phyloP scores from a whole-genome alignment of 2,329 filamentous ascomycete genomes.

The Calonectria pauciramosa region DNA sequence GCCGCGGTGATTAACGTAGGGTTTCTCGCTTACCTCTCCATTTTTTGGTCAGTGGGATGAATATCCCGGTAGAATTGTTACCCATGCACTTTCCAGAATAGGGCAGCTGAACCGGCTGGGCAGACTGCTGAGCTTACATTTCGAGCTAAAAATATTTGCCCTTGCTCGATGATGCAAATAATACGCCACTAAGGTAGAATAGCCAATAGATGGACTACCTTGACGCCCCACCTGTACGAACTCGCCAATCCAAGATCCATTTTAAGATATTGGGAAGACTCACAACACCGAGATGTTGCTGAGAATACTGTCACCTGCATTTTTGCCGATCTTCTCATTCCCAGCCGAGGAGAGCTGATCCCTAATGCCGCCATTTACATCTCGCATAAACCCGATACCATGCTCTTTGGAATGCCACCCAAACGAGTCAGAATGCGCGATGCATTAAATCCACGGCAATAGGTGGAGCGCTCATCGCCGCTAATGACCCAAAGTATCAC shows the following conservation, averaged over 20 bases:
- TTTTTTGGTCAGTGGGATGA: not conserved
- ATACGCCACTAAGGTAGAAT: not conserved
- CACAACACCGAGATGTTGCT: too few species aligned
- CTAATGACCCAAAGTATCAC: not conserved
- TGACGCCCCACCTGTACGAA: not conserved
- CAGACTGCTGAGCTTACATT: not conserved
- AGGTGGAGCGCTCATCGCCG: too few species aligned
- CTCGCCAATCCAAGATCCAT: too few species aligned
- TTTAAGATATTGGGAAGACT: too few species aligned
- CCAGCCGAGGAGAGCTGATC: slow-evolving; percentile 5
- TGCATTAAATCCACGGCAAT: too few species aligned
- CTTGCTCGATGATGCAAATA: not conserved
- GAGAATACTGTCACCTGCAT: too few species aligned
- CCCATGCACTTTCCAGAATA: not conserved
- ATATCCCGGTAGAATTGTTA: not conserved
- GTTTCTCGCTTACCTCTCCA: not conserved
- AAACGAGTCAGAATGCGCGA: not conserved
- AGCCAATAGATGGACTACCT: not conserved
- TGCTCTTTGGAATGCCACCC: not conserved
- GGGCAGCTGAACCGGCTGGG: not conserved
- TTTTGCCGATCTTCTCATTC: not conserved
- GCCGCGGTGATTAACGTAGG: not conserved
- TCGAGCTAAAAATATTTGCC: not conserved
- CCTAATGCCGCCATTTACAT: not conserved
- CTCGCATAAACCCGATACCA: not conserved